Percentiles rank a stretch among this genome's conserved stretches.
Evolutionary conservation across 2,329 filamentous ascomycete species (phyloP).

Genomic region (Pseudogymnoascus sp.): DNA sequence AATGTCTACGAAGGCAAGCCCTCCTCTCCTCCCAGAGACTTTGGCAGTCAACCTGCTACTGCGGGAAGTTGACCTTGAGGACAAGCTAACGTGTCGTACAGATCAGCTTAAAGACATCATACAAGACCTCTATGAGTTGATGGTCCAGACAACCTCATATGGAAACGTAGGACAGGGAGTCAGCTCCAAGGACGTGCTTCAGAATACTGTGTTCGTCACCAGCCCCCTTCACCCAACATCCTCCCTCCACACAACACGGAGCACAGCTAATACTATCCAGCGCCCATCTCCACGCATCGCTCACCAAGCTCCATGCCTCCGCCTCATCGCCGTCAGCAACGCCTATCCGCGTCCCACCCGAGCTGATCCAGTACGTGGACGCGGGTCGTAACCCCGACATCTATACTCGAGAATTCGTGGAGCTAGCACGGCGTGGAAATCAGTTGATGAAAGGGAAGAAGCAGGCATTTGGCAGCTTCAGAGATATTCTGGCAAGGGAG

Average conservation of each 20-base stretch:
- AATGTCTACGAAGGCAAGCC: conserved; percentile 7
- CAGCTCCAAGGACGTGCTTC: conserved; percentile 44
- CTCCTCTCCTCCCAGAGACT: not conserved
- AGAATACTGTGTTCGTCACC: conserved; percentile 41
- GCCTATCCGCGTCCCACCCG: conserved; percentile 48
- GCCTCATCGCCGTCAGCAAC: conserved; percentile 31
- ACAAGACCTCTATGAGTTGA: conserved; percentile 56
- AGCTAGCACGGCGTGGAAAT: conserved; percentile 58
- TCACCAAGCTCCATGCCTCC: conserved; percentile 36
- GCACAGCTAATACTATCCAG: conserved; percentile 24
- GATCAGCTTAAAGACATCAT: conserved; percentile 56
- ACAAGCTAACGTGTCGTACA: conserved; percentile 23
- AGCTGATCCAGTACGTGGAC: conserved; percentile 63
- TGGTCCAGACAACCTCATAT: conserved; percentile 57
- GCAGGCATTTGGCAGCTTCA: conserved; percentile 52
- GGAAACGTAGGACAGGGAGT: conserved; percentile 45
- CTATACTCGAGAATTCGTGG: conserved; percentile 67
- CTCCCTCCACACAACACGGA: not conserved
- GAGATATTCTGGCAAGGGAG: conserved; percentile 50
- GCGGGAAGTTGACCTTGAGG: not conserved
- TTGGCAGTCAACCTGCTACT: not conserved
- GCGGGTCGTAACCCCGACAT: conserved; percentile 67
- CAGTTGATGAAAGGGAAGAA: conserved; percentile 61
- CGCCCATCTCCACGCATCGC: conserved; percentile 34
- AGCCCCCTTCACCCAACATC: not conserved